phyloP scores from a whole-genome alignment of 371 early-diverging fungal genomes.

The Circinella minor region DNA sequence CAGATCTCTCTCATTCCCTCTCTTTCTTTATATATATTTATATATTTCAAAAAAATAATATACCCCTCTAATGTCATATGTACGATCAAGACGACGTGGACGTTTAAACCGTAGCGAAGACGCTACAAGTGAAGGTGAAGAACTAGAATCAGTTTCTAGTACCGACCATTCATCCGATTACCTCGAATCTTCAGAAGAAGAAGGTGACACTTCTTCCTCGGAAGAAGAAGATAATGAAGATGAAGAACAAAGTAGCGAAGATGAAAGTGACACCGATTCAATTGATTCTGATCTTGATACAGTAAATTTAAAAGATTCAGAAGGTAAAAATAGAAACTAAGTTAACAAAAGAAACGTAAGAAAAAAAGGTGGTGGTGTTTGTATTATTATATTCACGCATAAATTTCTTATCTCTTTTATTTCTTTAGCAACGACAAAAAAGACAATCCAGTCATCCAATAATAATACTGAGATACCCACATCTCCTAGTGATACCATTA shows the following conservation, averaged over 20 bases:
- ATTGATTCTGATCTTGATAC: too few species aligned
- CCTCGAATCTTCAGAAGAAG: not conserved
- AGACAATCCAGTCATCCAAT: not conserved
- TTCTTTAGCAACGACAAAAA: not conserved
- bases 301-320: too few species aligned
- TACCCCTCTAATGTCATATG: not conserved
- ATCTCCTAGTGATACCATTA: too few species aligned
- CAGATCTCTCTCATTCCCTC: not conserved
- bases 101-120: not conserved
- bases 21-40: not conserved
- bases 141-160: not conserved
- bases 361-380: too few species aligned
- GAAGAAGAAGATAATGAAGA: not conserved
- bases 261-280: not conserved
- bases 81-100: conserved; percentile 8
- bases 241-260: not conserved
- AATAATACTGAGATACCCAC: too few species aligned
- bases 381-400: too few species aligned
- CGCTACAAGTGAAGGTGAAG: not conserved
- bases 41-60: not conserved
- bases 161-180: not conserved
- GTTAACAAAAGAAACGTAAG: too few species aligned
- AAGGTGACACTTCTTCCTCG: conserved; percentile 1
- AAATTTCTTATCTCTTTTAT: too few species aligned
- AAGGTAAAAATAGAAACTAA: too few species aligned